Percentiles rank a stretch among this genome's conserved stretches.
Evolutionary conservation across 1,284 basidiomycete species (phyloP).

Genomic region (Xerocomus amazonicus): DNA sequence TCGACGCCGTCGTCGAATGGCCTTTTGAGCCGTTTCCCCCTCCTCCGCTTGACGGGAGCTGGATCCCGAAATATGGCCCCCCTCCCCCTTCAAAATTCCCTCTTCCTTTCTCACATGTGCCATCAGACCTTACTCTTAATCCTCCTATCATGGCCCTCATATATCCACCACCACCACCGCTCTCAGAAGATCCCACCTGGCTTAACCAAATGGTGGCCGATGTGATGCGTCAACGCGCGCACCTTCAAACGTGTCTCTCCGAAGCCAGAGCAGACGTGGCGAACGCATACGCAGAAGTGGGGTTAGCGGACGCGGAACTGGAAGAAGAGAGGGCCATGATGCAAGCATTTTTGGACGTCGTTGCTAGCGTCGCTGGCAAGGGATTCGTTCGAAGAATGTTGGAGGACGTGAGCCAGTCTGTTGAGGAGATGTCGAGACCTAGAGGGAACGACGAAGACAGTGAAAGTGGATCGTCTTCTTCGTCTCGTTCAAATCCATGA

Average conservation of each 20-base stretch:
- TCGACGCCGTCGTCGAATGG: slow-evolving; percentile 16
- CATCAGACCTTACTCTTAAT: slow-evolving; percentile 11
- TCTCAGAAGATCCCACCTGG: slow-evolving; percentile 26
- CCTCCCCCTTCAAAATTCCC: slow-evolving; percentile 23
- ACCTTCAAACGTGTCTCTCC: slow-evolving; percentile 19
- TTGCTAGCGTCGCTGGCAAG: slow-evolving; percentile 23
- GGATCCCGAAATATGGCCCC: slow-evolving; percentile 20
- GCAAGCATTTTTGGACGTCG: slow-evolving; percentile 27
- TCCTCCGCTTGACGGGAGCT: slow-evolving; percentile 26
- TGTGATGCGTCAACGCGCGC: slow-evolving; percentile 24
- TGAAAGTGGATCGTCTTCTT: slow-evolving; percentile 3
- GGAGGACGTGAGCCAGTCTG: slow-evolving; percentile 13
- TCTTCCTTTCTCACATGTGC: slow-evolving; percentile 5
- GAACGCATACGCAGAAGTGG: slow-evolving; percentile 25
- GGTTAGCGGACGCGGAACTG: slow-evolving; percentile 28
- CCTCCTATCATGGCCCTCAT: slow-evolving; percentile 27
- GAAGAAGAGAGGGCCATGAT: slow-evolving; percentile 19
- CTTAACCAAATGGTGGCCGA: slow-evolving; percentile 25
- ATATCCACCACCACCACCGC: slow-evolving; percentile 26
- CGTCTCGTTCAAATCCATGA: neutral
- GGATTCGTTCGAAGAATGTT: slow-evolving; percentile 30
- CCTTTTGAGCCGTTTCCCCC: slow-evolving; percentile 28
- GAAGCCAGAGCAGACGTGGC: slow-evolving; percentile 15
- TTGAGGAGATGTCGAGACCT: slow-evolving; percentile 17
- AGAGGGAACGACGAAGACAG: neutral